These are phyloP conservation scores for Aspergillus sp. DNA, from an alignment of 2,329 filamentous ascomycete genomes.

Conservation along the genomic window DNA sequence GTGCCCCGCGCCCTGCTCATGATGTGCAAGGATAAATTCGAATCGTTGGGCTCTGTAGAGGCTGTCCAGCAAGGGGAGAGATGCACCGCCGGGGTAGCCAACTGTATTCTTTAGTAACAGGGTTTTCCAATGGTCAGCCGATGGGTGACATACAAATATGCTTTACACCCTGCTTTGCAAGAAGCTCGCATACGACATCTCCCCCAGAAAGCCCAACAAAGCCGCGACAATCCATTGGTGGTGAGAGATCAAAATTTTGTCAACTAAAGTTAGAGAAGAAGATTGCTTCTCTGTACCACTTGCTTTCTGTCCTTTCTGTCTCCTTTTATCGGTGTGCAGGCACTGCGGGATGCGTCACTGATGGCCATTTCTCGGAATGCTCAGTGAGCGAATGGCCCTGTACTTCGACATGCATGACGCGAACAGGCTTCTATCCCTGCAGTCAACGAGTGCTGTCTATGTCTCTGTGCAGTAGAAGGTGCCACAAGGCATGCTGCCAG, in stretches of 20 bases:
- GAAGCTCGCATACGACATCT: constrained; percentile 4
- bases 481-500: no score
- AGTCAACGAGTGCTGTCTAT: no score
- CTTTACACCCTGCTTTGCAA: constrained; percentile 2
- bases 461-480: no score
- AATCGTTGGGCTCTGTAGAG: constrained; percentile 95
- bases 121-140: no score
- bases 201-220: constrained; percentile 1
- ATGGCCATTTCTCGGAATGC: no score
- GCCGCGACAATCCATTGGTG: constrained; percentile 24
- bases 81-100: constrained; percentile 86
- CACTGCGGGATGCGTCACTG: no score
- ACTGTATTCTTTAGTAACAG: constrained; percentile 45
- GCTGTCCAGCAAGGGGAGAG: constrained; percentile 92
- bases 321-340: no score
- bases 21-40: constrained; percentile 85
- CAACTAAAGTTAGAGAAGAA: neutral
- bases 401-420: no score
- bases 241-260: neutral
- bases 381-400: no score
- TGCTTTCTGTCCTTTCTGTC: no score
- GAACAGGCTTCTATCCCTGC: no score
- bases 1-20: constrained; percentile 94
- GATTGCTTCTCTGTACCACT: neutral
- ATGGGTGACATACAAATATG: constrained; percentile 7